Base-by-base conservation (phyloP, 805 yeast genomes). In the Grigorovia yakushimaensis region DNA sequence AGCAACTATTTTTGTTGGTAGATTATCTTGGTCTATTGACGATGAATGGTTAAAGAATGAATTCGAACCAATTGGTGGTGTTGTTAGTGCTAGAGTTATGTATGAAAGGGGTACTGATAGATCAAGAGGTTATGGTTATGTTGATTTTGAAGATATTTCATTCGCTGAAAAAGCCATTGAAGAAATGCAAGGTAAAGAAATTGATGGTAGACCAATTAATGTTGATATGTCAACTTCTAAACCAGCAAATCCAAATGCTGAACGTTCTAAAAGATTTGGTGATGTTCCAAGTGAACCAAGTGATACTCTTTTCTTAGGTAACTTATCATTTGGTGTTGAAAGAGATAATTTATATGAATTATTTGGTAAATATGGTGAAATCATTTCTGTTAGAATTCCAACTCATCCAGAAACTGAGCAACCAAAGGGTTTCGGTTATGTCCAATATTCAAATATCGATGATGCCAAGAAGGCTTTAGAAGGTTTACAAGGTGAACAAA, bases 361-460 rank as follows among this genome's bases (percentile, higher is more conserved):
- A 39, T 93, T 93, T 63, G 79, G 83, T 57, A 78, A 77, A 63
- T 76, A 77, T 68, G 98, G 96, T 66, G 76, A 77, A 52, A 87
- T 93, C 52, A 71, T 88, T 47, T 86, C 95, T 53, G 89, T 88
- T 59, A 84, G 98, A 76, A 74, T 93, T 57, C 98, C 98, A 69
- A 91, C 98, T 41, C 94, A 93, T 73, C 97, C 96, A 64, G 98
- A 91, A 70, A 89, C 98, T 55, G 95, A 88, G 69, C 96, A 91
- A 74, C 95, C 95, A 70, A 93, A 93, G 80, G 98, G 98, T 58
- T 93, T 93, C 73, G 98, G 98, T 57, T 93, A 93, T 71, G 96
- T 91, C 49, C 98, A 93, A 73, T 91, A 78, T 66, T 74, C 84
- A 42, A 76, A 83, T 49, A 74, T 85, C 54, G 98, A 89, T 41